Percentiles rank a stretch among this genome's conserved stretches.
These are phyloP conservation scores for Lentinula guzmanii DNA, from an alignment of 768 basidiomycete species.

Conservation along the genomic window DNA sequence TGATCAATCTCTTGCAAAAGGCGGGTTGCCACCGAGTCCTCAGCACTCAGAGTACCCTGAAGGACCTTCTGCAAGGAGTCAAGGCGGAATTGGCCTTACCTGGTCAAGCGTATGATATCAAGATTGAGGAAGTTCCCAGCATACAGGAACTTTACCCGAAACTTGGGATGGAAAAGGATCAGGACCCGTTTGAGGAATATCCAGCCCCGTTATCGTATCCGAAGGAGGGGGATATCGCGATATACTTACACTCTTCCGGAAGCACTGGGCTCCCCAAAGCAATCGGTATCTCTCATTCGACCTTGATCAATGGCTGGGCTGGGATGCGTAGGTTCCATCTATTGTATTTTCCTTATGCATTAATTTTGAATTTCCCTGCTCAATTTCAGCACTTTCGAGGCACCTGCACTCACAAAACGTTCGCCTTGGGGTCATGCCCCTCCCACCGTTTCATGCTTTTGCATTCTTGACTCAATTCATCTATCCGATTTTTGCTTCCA, in stretches of 20 bases:
- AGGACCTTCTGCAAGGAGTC: constrained; percentile 16
- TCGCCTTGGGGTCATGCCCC: constrained; percentile 8
- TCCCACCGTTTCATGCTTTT: constrained; percentile 17
- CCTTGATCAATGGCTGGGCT: constrained; percentile 13
- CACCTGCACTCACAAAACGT: neutral
- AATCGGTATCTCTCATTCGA: constrained; percentile 15
- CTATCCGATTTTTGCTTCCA: constrained; percentile 9
- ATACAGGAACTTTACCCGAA: constrained; percentile 19
- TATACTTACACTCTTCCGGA: constrained; percentile 25
- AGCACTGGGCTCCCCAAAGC: constrained; percentile 25
- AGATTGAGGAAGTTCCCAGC: constrained; percentile 10
- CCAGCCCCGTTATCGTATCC: constrained; percentile 2
- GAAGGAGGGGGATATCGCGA: constrained; percentile 10
- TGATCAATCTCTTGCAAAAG: constrained; percentile 23
- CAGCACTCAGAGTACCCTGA: constrained; percentile 18
- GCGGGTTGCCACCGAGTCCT: constrained; percentile 25
- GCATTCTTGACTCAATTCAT: constrained; percentile 15
- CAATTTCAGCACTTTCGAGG: neutral
- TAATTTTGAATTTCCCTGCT: neutral
- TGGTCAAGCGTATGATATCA: constrained; percentile 2
- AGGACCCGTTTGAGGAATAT: constrained; percentile 4
- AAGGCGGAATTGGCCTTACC: constrained; percentile 3
- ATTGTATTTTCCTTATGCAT: neutral
- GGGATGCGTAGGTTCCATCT: neutral
- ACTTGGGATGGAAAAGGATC: constrained; percentile 16